Evolutionary conservation across 2,329 filamentous ascomycete genomes (phyloP).

Genomic region (Stagonosporopsis chrysanthemi): DNA sequence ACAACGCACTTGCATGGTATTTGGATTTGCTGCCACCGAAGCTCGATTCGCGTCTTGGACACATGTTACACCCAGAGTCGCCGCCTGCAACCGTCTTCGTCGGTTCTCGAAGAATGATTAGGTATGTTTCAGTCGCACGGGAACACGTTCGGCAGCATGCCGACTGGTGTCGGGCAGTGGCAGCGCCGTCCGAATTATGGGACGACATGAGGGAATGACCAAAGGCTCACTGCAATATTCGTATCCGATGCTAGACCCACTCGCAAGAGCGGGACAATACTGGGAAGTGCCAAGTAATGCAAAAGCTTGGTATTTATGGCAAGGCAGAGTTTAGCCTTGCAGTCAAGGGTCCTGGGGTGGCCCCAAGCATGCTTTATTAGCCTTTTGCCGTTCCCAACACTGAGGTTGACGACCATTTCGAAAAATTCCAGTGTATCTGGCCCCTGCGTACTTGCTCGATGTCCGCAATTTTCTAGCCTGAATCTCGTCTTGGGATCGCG

Average conservation of each 20-base stretch:
- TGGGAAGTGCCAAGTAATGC: neutral
- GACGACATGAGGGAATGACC: conserved; percentile 71
- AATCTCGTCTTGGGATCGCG: neutral
- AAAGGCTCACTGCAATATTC: conserved; percentile 77
- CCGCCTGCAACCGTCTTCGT: neutral
- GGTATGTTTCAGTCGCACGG: conserved; percentile 9
- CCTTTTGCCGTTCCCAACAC: neutral
- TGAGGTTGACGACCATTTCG: neutral
- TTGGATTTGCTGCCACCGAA: neutral
- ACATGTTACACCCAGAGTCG: neutral
- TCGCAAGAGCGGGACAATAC: neutral
- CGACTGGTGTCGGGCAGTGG: conserved; percentile 2
- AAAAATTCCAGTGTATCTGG: no score
- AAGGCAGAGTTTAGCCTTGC: conserved; percentile 53
- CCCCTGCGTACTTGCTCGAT: neutral
- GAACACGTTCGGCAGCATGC: neutral
- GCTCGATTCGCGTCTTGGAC: neutral
- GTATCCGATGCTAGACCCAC: neutral
- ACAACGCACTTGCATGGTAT: neutral
- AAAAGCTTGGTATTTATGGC: neutral
- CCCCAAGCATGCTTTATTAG: neutral
- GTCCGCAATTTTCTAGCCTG: neutral
- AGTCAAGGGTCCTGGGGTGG: no score
- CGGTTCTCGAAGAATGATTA: neutral
- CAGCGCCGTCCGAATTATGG: conserved; percentile 37